phyloP scores from a whole-genome alignment of 2,329 filamentous ascomycete genomes.

The Cadophora malorum region DNA sequence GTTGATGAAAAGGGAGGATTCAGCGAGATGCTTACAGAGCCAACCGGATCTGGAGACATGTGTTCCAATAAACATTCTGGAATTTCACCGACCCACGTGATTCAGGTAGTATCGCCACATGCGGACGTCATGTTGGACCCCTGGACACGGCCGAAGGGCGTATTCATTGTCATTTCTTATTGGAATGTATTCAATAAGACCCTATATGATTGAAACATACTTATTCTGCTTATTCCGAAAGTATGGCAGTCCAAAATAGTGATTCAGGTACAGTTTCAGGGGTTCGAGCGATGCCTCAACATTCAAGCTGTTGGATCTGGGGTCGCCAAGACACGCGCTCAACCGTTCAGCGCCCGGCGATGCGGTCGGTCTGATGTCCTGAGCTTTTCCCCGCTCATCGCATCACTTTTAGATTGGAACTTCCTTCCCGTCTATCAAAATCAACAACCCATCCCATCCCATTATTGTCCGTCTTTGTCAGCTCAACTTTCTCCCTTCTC shows the following conservation, averaged over 20 bases:
- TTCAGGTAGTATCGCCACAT: conserved; percentile 7
- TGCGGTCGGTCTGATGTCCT: conserved; percentile 7
- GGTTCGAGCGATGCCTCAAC: conserved; percentile 17
- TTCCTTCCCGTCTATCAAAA: background rate
- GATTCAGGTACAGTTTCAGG: conserved; percentile 18
- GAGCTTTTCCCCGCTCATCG: conserved; percentile 22
- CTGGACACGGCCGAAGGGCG: background rate
- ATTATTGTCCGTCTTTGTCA: background rate
- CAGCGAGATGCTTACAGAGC: conserved; percentile 32
- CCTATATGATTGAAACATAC: background rate
- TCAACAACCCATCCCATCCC: conserved; percentile 5
- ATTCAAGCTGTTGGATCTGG: conserved; percentile 20
- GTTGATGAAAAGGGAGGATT: conserved; percentile 23
- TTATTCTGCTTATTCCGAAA: conserved; percentile 7
- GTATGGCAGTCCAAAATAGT: background rate
- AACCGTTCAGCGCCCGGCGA: conserved; percentile 25
- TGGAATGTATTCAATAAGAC: background rate
- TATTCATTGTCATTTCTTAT: background rate
- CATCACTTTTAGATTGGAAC: conserved; percentile 19
- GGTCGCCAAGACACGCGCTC: conserved; percentile 18
- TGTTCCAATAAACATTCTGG: conserved; percentile 28
- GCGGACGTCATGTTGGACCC: conserved; percentile 7
- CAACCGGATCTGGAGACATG: conserved; percentile 25
- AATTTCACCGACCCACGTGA: conserved; percentile 19
- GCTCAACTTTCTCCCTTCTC: conserved; percentile 14